Base-by-base conservation (phyloP, 2,329 filamentous ascomycete species). In the Cephalotrichum gorgonifer region DNA sequence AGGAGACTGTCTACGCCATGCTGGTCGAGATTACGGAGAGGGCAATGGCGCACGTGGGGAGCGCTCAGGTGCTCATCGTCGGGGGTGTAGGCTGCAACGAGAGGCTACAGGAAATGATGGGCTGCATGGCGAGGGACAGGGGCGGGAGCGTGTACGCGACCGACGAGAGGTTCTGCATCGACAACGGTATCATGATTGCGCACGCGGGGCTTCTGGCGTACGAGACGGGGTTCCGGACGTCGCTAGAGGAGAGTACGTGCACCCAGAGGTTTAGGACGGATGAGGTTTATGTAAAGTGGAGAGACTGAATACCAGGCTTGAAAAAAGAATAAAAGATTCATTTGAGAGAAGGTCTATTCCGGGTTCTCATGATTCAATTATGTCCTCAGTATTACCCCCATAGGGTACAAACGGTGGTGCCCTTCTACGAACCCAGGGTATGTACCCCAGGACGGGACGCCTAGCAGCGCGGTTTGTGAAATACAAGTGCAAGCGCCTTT, bases 101-200 rank as follows among this genome's bases (percentile, higher is more conserved):
- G 70, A 78, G 93, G 4, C 64, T 98, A 56, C 93, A 98, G 71
- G 81, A 95, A 59, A 98, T 98, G 93, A 98, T 98, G 93, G 90
- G 88, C 15, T 74, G 85, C 43, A 98, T 98, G 93, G 91, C 90
- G 15, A 74, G 73, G 42, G 90, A 95, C 64, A 74, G 93, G 33
- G 88, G 89, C 48, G 93, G 93, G 4, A 90, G 81, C 59, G 88
- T 97, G 3, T 96, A 86, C 68, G 90, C 93, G 23, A 97, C 91
- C 0, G 93, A 98, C 63, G 93, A 98, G 72, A 76, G 93, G 43
- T 98, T 95, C 64, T 98, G 93, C 64, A 98, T 98, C 58, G 93
- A 98, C 67, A 98, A 98, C 60, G 93, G 93, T 44, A 97, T 98
- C 62, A 98, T 98, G 93, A 98, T 98, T 70, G 93, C 93, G 1